A percentile compares a stretch with the other conserved stretches of the same genome.
These are phyloP conservation scores for Pholiota conissans DNA, from an alignment of 768 basidiomycete genomes.

Conservation along the genomic window DNA sequence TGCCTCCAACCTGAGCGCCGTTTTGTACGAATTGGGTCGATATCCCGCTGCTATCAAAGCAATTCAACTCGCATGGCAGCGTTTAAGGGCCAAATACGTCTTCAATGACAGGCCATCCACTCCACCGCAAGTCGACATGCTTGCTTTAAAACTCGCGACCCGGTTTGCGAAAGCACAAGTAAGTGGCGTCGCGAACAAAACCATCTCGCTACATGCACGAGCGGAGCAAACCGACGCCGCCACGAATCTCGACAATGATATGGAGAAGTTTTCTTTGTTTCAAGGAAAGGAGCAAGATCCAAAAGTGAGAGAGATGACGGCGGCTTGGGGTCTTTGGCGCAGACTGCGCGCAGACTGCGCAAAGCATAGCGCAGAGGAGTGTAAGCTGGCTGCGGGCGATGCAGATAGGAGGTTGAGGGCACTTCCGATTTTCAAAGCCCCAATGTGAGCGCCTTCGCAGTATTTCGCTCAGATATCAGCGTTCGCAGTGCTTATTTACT, in stretches of 20 bases:
- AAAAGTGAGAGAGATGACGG: conserved; percentile 15
- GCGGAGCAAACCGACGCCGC: background rate
- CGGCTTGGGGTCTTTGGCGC: conserved; percentile 16
- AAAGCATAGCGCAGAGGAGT: conserved; percentile 10
- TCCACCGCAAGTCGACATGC: background rate
- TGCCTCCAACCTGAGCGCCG: conserved; percentile 23
- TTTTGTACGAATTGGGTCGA: conserved; percentile 18
- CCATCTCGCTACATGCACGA: conserved; percentile 6
- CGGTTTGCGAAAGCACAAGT: conserved; percentile 16
- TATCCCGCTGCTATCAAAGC: conserved; percentile 14
- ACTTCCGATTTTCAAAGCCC: conserved; percentile 16
- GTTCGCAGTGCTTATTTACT: background rate
- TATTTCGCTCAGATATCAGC: background rate
- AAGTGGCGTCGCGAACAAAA: conserved; percentile 3
- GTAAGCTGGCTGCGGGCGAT: conserved; percentile 1
- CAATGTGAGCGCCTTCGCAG: conserved; percentile 7
- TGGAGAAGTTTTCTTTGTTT: conserved; percentile 5
- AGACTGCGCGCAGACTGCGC: conserved; percentile 8
- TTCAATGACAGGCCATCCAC: background rate
- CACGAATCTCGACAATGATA: conserved; percentile 2
- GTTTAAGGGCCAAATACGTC: background rate
- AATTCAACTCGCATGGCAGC: conserved; percentile 9
- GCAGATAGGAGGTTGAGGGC: conserved; percentile 15
- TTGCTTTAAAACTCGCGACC: conserved; percentile 17
- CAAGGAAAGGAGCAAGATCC: background rate